Percentiles rank a stretch among this genome's conserved stretches.
phyloP scores from a whole-genome alignment of 2,329 filamentous ascomycete genomes.

The Ceratocystis cacaofunesta region DNA sequence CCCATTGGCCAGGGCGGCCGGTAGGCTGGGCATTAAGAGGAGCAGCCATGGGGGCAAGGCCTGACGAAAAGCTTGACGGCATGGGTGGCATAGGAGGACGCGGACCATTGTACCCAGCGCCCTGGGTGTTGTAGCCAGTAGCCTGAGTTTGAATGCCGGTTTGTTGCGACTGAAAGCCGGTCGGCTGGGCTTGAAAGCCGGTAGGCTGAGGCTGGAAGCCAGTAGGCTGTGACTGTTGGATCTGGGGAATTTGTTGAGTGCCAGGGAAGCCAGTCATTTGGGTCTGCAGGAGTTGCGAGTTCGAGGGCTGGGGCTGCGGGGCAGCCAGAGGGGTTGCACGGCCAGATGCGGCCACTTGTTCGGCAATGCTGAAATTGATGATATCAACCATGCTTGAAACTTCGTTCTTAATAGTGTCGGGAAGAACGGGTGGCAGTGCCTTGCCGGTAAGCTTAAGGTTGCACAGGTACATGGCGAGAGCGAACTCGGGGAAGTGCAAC shows the following conservation, averaged over 20 bases:
- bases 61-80: constrained; percentile 44
- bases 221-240: constrained; percentile 16
- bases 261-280: constrained; percentile 56
- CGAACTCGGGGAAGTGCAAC: constrained; percentile 93
- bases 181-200: constrained; percentile 31
- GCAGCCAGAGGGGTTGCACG: constrained; percentile 36
- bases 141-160: constrained; percentile 38
- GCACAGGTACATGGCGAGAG: constrained; percentile 95
- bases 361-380: constrained; percentile 82
- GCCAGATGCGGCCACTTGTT: constrained; percentile 43
- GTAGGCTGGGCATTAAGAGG: constrained; percentile 87
- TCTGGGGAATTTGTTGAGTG: constrained; percentile 26
- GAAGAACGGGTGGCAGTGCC: constrained; percentile 55
- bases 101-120: constrained; percentile 68
- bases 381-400: constrained; percentile 99
- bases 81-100: constrained; percentile 83
- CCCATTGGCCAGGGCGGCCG: constrained; percentile 87
- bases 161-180: constrained; percentile 48
- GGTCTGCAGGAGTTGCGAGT: constrained; percentile 45
- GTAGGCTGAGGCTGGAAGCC: constrained; percentile 34
- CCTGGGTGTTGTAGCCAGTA: constrained; percentile 58
- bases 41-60: constrained; percentile 42
- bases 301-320: constrained; percentile 61
- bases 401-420: constrained; percentile 83
- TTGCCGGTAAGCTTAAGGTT: constrained; percentile 86